Percentiles rank a stretch among this genome's conserved stretches.
phyloP scores from a whole-genome alignment of 2,329 filamentous ascomycete species.

The Cladosporium sp. region DNA sequence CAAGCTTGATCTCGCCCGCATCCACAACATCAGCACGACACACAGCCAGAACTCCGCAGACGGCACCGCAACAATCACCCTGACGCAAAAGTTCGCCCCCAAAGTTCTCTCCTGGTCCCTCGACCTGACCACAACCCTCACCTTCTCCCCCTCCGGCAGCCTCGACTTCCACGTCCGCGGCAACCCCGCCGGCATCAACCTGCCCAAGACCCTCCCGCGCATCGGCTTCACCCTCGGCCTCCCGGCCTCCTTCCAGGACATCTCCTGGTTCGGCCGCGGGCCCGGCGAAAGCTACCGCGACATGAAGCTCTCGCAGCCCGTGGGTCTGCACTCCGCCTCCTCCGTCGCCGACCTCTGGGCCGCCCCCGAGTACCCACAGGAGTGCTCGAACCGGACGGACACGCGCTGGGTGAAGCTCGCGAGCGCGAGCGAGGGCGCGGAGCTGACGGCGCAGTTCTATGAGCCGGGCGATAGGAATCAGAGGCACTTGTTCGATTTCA shows the following conservation, averaged over 20 bases:
- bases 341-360: constrained; percentile 48
- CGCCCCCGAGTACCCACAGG: constrained; percentile 62
- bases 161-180: constrained; percentile 41
- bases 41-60: constrained; percentile 12
- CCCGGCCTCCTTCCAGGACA: constrained; percentile 39
- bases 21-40: constrained; percentile 16
- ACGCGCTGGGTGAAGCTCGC: constrained; percentile 48
- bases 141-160: constrained; percentile 40
- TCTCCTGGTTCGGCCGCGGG: constrained; percentile 58
- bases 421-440: constrained; percentile 6
- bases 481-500: constrained; percentile 41
- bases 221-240: constrained; percentile 55
- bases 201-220: constrained; percentile 53
- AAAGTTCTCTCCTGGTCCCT: constrained; percentile 57
- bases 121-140: constrained; percentile 43
- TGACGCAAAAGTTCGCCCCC: constrained; percentile 38
- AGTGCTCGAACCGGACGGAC: constrained; percentile 58
- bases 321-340: constrained; percentile 34
- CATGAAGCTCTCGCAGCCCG: constrained; percentile 53
- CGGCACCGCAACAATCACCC: constrained; percentile 12
- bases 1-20: constrained; percentile 17
- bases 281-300: constrained; percentile 62
- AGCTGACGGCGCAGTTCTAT: constrained; percentile 27
- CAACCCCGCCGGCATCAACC: constrained; percentile 34
- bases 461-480: constrained; percentile 13